Conservation (phyloP, 2,329 filamentous ascomycete genomes). For the Paecilomyces formosus region DNA sequence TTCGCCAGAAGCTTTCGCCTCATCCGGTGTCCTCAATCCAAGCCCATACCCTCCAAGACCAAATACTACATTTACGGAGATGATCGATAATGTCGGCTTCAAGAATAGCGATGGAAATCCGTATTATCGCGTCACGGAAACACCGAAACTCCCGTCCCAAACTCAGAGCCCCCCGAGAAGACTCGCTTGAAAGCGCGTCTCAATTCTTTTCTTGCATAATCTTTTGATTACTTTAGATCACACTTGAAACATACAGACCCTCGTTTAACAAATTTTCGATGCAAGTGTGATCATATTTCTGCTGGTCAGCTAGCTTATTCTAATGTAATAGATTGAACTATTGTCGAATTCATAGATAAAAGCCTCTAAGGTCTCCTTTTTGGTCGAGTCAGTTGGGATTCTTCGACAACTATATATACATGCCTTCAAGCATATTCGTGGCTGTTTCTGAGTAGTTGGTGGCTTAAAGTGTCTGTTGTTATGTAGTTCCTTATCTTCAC, state of each 20-base stretch:
- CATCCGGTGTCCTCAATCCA: slow-evolving; percentile 17
- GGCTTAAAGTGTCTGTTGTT: no score
- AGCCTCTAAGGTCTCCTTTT: no score
- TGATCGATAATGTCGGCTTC: slow-evolving; percentile 31
- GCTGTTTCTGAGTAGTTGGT: no score
- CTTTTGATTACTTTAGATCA: not conserved
- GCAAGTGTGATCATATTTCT: not conserved
- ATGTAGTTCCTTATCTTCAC: no score
- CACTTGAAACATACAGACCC: not conserved
- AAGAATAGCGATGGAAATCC: slow-evolving; percentile 19
- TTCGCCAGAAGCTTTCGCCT: slow-evolving; percentile 30
- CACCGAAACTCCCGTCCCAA: slow-evolving; percentile 6
- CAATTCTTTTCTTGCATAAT: not conserved
- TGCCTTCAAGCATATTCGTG: no score
- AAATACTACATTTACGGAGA: slow-evolving; percentile 29
- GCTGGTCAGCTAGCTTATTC: not conserved
- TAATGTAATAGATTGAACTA: not conserved
- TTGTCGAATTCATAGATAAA: no score
- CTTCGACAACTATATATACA: no score
- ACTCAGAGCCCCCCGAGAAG: not conserved
- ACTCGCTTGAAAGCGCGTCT: not conserved
- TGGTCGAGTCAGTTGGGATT: no score
- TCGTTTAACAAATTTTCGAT: not conserved
- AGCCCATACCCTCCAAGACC: slow-evolving; percentile 20
- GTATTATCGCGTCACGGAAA: slow-evolving; percentile 19